Evolutionary conservation across 768 basidiomycete genomes (phyloP).

Genomic region (Russula sp.): DNA sequence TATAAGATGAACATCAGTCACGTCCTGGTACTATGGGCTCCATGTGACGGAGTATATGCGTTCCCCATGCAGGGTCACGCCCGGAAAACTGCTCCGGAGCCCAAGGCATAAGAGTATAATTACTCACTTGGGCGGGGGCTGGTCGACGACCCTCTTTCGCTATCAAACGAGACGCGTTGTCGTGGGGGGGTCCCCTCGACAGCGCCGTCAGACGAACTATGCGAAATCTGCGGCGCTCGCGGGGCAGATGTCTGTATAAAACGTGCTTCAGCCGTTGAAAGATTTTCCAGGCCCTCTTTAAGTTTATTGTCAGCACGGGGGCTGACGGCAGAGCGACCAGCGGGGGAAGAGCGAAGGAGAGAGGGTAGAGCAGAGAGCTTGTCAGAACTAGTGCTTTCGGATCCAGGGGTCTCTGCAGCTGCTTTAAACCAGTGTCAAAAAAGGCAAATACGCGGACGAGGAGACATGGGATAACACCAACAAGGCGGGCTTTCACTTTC

Average conservation of each 20-base stretch:
- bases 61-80: background rate
- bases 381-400: conserved; percentile 38
- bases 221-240: conserved; percentile 19
- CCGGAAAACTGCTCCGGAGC: conserved; percentile 5
- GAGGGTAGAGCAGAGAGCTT: conserved; percentile 36
- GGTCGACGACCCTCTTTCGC: conserved; percentile 38
- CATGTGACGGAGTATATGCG: conserved; percentile 2
- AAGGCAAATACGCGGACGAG: background rate
- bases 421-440: background rate
- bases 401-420: conserved; percentile 26
- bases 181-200: conserved; percentile 36
- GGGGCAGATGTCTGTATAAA: conserved; percentile 12
- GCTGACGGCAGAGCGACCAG: conserved; percentile 26
- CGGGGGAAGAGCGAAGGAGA: conserved; percentile 28
- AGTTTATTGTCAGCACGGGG: conserved; percentile 23
- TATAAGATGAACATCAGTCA: background rate
- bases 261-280: background rate
- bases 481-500: background rate
- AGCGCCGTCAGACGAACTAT: conserved; percentile 33
- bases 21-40: too few relatives aligned
- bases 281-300: conserved; percentile 29
- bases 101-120: conserved; percentile 18
- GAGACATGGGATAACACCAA: background rate
- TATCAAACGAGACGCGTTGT: conserved; percentile 51
- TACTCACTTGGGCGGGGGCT: conserved; percentile 36